Conservation (phyloP, 192 early-diverging fungal species). For the Coemansia sp. region DNA sequence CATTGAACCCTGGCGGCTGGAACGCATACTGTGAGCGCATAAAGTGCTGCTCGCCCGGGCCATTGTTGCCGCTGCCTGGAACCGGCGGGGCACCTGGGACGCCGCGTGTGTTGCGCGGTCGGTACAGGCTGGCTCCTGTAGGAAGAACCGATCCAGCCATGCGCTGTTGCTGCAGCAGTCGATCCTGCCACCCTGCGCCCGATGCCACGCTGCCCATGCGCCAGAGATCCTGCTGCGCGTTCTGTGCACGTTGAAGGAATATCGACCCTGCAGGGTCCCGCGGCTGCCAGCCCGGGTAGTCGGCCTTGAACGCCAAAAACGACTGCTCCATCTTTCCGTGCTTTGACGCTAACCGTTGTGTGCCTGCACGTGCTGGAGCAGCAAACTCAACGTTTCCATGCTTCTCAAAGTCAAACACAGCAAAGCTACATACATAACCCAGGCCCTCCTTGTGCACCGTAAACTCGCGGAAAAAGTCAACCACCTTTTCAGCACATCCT, state of each 20-base stretch:
- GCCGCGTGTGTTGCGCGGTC: slow-evolving; percentile 8
- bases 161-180: slow-evolving; percentile 49
- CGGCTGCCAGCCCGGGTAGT: slow-evolving; percentile 94
- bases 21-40: slow-evolving; percentile 44
- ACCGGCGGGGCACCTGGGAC: slow-evolving; percentile 11
- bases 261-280: slow-evolving; percentile 73
- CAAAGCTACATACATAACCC: slow-evolving; percentile 97
- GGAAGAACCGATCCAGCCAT: slow-evolving; percentile 52
- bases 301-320: slow-evolving; percentile 91
- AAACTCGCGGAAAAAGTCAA: slow-evolving; percentile 96
- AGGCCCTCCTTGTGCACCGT: slow-evolving; percentile 88
- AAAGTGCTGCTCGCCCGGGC: background rate
- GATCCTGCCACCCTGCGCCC: slow-evolving; percentile 45
- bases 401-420: slow-evolving; percentile 88
- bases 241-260: slow-evolving; percentile 68
- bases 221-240: slow-evolving; percentile 53
- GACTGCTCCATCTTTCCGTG: slow-evolving; percentile 98
- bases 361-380: slow-evolving; percentile 60
- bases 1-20: slow-evolving; percentile 38
- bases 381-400: slow-evolving; percentile 90
- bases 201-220: slow-evolving; percentile 17
- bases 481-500: slow-evolving; percentile 67
- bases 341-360: slow-evolving; percentile 70
- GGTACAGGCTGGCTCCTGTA: slow-evolving; percentile 48
- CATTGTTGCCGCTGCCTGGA: slow-evolving; percentile 14